Evolutionary conservation across 2,329 filamentous ascomycete species (phyloP), one percentile per base, ranked within the genome.

Genomic region (Ceratocystis ficicola): DNA sequence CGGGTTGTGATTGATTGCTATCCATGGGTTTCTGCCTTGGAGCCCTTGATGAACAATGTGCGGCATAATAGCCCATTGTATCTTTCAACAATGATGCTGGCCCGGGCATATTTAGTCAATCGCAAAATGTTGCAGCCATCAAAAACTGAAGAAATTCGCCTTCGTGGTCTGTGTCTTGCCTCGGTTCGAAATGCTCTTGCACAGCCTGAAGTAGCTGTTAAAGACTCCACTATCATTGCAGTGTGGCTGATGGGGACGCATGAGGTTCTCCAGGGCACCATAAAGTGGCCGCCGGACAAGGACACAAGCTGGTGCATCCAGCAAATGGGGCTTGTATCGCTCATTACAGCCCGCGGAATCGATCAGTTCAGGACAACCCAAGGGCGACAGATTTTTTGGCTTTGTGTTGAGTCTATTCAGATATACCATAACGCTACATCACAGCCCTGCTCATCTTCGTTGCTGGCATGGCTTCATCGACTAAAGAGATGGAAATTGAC

Each of bases 1-100:
- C 41, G 60, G 1, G 61, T 68, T 3, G 66, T 68, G 48, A 66
- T 68, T 20, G 66, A 68, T n/a, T 68, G 66, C 36, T 68, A 68
- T n/a, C 66, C 66, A 17, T 68, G 66, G 66, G 64, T 68, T 8
- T 61, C 64, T 44, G 60, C 32, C 1, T 44, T 68, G 50, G 66
- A 68, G 57, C 64, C 66, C n/a, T 44, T 68, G n/a, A 65, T 68
- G 66, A 20, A 64, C 20, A 52, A n/a, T 20, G 59, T 48, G 28
- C 48, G 28, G 5, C 36, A 63, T 20, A 44, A 68, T 30, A 68
- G 60, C 22, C 66, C 66, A 17, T 59, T 68, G 20, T 57, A 50
- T 25, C 52, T 68, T 7, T 64, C 66, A n/a, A 68, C 66, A 7
- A 32, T 48, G 10, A 68, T 68, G 66, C 32, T 68, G 30, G 66